These are phyloP conservation scores for Teratosphaeriaceae sp. DNA, from an alignment of 2,329 filamentous ascomycete genomes.

Conservation along the genomic window DNA sequence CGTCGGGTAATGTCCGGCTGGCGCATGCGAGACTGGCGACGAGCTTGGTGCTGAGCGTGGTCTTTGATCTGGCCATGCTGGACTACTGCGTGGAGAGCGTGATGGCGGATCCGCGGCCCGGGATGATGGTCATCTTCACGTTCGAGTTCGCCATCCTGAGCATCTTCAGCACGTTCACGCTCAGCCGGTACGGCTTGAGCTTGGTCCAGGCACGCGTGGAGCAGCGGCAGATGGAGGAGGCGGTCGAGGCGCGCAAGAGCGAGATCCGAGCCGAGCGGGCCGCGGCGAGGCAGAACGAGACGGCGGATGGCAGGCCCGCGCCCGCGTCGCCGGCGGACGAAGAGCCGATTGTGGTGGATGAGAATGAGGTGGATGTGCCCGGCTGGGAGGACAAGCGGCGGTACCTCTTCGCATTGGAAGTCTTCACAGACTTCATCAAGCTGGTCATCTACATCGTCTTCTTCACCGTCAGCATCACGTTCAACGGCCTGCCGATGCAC, in stretches of 20 bases:
- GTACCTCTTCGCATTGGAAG: constrained; percentile 82
- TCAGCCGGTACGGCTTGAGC: constrained; percentile 69
- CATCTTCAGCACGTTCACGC: constrained; percentile 73
- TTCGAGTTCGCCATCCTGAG: constrained; percentile 91
- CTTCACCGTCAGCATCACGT: constrained; percentile 86
- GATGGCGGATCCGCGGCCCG: constrained; percentile 78
- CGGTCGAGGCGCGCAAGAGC: constrained; percentile 59
- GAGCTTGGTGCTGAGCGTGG: constrained; percentile 70
- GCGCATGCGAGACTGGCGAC: constrained; percentile 79
- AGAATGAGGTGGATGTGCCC: constrained; percentile 89
- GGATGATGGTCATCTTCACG: constrained; percentile 99
- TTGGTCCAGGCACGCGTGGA: constrained; percentile 71
- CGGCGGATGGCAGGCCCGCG: constrained; percentile 31
- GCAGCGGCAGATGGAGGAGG: constrained; percentile 63
- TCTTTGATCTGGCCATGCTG: constrained; percentile 75
- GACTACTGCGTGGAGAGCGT: constrained; percentile 76
- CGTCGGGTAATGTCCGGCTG: constrained; percentile 61
- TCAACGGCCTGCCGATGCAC: constrained; percentile 93
- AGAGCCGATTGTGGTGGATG: constrained; percentile 62
- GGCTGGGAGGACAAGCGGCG: constrained; percentile 96
- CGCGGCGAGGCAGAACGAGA: constrained; percentile 38
- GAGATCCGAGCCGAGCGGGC: constrained; percentile 54
- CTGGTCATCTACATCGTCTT: constrained; percentile 83
- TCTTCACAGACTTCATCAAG: constrained; percentile 77
- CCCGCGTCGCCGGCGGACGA: constrained; percentile 51